Percentiles rank a stretch among this genome's conserved stretches.
phyloP scores from a whole-genome alignment of 352 stramenopile genomes.

The Phytophthora megakarya region DNA sequence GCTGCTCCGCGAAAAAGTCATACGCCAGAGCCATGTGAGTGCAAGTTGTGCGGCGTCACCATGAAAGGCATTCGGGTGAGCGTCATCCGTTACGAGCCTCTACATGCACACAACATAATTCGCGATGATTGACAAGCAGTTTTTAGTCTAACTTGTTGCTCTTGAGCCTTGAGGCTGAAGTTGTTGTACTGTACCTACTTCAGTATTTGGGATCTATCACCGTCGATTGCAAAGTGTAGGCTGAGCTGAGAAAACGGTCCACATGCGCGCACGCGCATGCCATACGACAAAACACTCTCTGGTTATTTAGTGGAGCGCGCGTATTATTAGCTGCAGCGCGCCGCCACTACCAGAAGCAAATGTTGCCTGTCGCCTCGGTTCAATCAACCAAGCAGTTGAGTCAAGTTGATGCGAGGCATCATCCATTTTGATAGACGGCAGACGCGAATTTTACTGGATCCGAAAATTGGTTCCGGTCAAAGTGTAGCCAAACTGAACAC shows the following conservation, averaged over 20 bases:
- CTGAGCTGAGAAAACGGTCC: slow-evolving; percentile 20
- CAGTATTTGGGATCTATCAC: not conserved
- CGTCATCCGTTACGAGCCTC: slow-evolving; percentile 27
- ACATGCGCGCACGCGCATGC: not conserved
- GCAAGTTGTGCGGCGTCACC: not conserved
- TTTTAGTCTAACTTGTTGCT: too few species aligned
- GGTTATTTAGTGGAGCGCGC: not conserved
- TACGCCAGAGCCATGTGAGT: slow-evolving; percentile 20
- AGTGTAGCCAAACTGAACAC: slow-evolving; percentile 16
- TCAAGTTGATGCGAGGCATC: not conserved
- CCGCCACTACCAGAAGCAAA: not conserved
- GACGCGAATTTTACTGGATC: slow-evolving; percentile 19
- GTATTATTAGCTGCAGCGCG: not conserved
- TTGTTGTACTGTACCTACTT: too few species aligned
- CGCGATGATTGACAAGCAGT: not conserved
- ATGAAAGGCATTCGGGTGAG: slow-evolving; percentile 22
- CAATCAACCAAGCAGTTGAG: too few species aligned
- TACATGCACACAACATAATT: too few species aligned
- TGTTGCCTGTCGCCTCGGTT: too few species aligned
- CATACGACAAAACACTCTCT: slow-evolving; percentile 13
- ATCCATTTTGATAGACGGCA: slow-evolving; percentile 21
- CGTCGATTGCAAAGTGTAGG: slow-evolving; percentile 13
- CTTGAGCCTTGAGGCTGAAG: too few species aligned
- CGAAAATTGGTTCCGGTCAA: not conserved
- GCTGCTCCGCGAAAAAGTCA: slow-evolving; percentile 15